Evolutionary conservation across 1,284 basidiomycete genomes (phyloP).

Genomic region (Papiliotrema flavescens): DNA sequence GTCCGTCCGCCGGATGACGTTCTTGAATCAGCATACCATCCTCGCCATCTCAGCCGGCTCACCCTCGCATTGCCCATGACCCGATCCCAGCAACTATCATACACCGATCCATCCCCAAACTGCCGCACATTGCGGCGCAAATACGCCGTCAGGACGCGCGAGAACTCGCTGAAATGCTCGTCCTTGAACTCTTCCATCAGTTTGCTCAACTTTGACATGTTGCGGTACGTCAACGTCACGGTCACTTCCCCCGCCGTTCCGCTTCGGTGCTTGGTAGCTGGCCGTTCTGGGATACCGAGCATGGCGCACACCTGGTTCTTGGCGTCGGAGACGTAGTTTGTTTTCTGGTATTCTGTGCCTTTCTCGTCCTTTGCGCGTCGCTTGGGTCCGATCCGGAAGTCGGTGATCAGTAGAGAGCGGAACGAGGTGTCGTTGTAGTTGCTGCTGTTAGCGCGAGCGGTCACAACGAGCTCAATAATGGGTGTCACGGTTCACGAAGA

Average conservation of each 20-base stretch:
- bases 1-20: not conserved
- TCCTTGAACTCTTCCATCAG: slow-evolving; percentile 3
- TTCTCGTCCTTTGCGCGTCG: not conserved
- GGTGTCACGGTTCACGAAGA: too few relatives aligned
- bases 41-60: not conserved
- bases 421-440: slow-evolving; percentile 33
- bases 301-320: slow-evolving; percentile 4
- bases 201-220: not conserved
- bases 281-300: not conserved
- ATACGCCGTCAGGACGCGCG: not conserved
- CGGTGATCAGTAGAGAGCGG: slow-evolving; percentile 32
- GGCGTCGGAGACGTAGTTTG: slow-evolving; percentile 2
- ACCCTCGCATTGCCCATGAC: slow-evolving; percentile 3
- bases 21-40: not conserved
- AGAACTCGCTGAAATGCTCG: not conserved
- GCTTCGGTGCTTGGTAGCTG: not conserved
- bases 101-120: slow-evolving; percentile 1
- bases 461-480: not conserved
- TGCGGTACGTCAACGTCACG: slow-evolving; percentile 2
- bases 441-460: slow-evolving; percentile 7
- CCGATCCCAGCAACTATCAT: slow-evolving; percentile 4
- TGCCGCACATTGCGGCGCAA: not conserved
- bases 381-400: slow-evolving; percentile 15
- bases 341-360: not conserved
- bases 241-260: not conserved